These are phyloP conservation scores for Xerocomus spinulosus DNA, from an alignment of 768 basidiomycete genomes.

Conservation along the genomic window DNA sequence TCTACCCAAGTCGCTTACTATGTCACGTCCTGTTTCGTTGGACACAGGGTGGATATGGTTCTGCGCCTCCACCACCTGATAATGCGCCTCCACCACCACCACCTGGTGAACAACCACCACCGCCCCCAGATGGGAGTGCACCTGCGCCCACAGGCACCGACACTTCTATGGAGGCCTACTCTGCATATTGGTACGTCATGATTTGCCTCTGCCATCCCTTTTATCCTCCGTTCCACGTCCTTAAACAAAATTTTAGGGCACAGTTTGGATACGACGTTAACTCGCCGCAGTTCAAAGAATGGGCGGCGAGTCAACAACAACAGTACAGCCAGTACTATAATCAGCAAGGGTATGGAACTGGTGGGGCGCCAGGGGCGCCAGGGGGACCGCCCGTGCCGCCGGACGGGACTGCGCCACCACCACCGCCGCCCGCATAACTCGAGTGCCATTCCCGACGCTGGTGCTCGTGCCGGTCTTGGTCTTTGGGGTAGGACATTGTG, in stretches of 20 bases:
- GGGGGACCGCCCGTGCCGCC: conserved; percentile 26
- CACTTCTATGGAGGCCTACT: conserved; percentile 49
- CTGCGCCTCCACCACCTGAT: conserved; percentile 36
- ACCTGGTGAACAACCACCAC: conserved; percentile 49
- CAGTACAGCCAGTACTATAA: conserved; percentile 75
- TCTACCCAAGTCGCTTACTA: background rate
- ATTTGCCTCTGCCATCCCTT: background rate
- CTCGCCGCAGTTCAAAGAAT: conserved; percentile 75
- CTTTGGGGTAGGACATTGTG: background rate
- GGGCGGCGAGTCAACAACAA: conserved; percentile 62
- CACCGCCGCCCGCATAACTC: conserved; percentile 26
- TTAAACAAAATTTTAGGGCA: conserved; percentile 46
- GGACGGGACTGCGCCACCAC: conserved; percentile 19
- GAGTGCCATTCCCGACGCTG: background rate
- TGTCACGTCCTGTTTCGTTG: conserved; percentile 2
- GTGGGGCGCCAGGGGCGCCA: conserved; percentile 3
- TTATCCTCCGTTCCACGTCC: background rate
- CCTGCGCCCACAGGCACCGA: conserved; percentile 43
- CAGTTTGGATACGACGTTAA: conserved; percentile 86
- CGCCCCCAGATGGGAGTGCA: conserved; percentile 43
- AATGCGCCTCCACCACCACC: conserved; percentile 45
- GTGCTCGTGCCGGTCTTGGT: background rate
- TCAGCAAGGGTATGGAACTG: conserved; percentile 46
- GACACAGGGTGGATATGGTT: conserved; percentile 32
- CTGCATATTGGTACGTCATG: conserved; percentile 54